A percentile compares a stretch with the other conserved stretches of the same genome.
phyloP scores from a whole-genome alignment of 495 filamentous ascomycete species.

The Penicillium argentinense region DNA sequence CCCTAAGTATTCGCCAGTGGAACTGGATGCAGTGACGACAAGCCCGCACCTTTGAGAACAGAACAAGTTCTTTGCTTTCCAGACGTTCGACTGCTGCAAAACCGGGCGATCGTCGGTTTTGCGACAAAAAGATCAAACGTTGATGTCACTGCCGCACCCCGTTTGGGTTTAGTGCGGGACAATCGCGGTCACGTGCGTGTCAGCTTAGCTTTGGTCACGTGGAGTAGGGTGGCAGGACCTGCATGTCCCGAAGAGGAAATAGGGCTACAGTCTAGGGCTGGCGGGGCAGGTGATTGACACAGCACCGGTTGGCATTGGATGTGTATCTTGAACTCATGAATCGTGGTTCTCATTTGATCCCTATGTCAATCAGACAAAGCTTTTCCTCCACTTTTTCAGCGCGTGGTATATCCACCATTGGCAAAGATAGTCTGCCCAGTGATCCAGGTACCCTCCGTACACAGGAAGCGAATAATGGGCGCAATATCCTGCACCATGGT shows the following conservation, averaged over 20 bases:
- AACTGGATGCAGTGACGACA: too few species aligned
- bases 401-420: constrained; percentile 41
- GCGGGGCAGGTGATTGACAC: not conserved
- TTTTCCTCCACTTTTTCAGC: constrained; percentile 10
- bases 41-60: too few species aligned
- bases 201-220: constrained; percentile 5
- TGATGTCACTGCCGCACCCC: constrained; percentile 16
- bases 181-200: too few species aligned
- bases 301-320: not conserved
- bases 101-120: too few species aligned
- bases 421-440: constrained; percentile 45
- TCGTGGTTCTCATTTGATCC: too few species aligned
- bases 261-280: constrained; percentile 1
- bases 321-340: too few species aligned
- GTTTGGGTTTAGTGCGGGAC: constrained; percentile 17
- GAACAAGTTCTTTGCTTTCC: too few species aligned
- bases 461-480: constrained; percentile 37
- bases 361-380: too few species aligned
- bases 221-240: too few species aligned
- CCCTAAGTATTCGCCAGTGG: too few species aligned
- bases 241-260: constrained; percentile 1
- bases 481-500: constrained; percentile 37
- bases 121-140: constrained; percentile 8
- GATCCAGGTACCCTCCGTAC: constrained; percentile 36
- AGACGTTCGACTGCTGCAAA: too few species aligned